phyloP scores from a whole-genome alignment of 1,284 basidiomycete genomes.

The Moesziomyces globuligerus region DNA sequence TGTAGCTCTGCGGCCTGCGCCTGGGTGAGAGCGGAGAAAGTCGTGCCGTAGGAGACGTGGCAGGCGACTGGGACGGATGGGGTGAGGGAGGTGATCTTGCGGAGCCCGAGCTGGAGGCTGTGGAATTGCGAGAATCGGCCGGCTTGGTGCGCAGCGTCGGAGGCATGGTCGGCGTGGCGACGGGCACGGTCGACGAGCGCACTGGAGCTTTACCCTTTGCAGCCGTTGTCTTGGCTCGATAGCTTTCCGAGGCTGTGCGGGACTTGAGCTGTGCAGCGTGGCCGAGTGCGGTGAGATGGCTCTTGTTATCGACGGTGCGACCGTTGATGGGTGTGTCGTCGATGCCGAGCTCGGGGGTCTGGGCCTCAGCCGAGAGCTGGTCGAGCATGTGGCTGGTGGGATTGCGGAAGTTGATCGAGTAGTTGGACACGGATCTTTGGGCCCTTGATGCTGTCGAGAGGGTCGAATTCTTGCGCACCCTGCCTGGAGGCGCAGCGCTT shows the following conservation, averaged over 20 bases:
- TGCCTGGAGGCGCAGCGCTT: conserved; percentile 1
- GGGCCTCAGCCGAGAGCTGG: conserved; percentile 31
- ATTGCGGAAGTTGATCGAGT: conserved; percentile 37
- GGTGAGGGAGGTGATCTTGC: conserved; percentile 1
- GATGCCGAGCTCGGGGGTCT: conserved; percentile 27
- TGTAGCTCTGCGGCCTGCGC: conserved; percentile 29
- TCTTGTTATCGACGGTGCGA: conserved; percentile 22
- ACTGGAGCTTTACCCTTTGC: conserved; percentile 16
- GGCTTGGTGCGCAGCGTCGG: background rate
- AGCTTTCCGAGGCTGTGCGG: conserved; percentile 7
- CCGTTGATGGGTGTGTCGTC: conserved; percentile 32
- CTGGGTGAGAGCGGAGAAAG: conserved; percentile 16
- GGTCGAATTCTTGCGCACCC: conserved; percentile 9
- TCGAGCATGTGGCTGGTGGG: conserved; percentile 38
- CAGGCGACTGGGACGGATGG: background rate
- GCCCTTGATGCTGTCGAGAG: conserved; percentile 11
- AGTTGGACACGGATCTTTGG: conserved; percentile 23
- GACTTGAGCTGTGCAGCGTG: conserved; percentile 40
- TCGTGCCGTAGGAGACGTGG: conserved; percentile 3
- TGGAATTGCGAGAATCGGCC: background rate
- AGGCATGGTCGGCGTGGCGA: conserved; percentile 1
- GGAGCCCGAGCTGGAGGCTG: background rate
- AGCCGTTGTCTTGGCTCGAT: background rate
- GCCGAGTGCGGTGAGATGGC: conserved; percentile 35
- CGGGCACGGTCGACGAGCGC: conserved; percentile 13